Evolutionary conservation across 352 stramenopile species (phyloP), one percentile per base, ranked within the genome.

Genomic region (Globisporangium splendens): DNA sequence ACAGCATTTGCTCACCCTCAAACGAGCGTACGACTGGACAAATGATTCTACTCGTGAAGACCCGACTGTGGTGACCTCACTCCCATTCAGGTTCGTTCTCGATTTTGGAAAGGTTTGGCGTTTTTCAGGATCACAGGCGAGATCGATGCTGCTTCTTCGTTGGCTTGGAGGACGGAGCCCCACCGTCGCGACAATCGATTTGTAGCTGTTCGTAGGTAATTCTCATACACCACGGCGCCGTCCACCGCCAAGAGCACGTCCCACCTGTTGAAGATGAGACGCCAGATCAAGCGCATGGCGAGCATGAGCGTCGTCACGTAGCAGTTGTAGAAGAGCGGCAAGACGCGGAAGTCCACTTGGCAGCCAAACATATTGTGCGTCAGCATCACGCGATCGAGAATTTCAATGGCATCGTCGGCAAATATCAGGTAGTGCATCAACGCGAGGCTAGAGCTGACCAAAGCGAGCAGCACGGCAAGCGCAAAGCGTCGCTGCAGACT

Each of bases 251-350:
- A 31, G 49, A 65, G 58, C 20, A 56, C 50, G 31, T 54, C 52
- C 14, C 58, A 48, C 13, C 21, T 20, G 14, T 49, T 46, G 17
- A 46, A 54, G 21, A 31, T 41, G 10, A 68, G 46, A 1, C 61
- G 55, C 50, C 50, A 63, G 7, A 58, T 18, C 17, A 68, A 59
- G 6, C 50, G 56, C 8, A 68, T 8, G 0, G 33, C 17, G 10
- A 64, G 42, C 15, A 46, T 18, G 17, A 60, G 39, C 42, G 20
- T 42, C 0, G 56, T 68, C 4, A 42, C 35, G 12, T 56, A 43
- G 21, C 62, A 65, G 46, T 63, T 63, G 55, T 56, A 63, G 44
- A 68, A 63, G 21, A 68, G 18, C 22, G 44, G 43, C 52, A 47
- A 18, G n/a, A 50, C 38, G 20, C 20, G 53, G 15, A 54, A 21